Base-by-base conservation (phyloP, 192 early-diverging fungal species). In the Coemansia sp. region DNA sequence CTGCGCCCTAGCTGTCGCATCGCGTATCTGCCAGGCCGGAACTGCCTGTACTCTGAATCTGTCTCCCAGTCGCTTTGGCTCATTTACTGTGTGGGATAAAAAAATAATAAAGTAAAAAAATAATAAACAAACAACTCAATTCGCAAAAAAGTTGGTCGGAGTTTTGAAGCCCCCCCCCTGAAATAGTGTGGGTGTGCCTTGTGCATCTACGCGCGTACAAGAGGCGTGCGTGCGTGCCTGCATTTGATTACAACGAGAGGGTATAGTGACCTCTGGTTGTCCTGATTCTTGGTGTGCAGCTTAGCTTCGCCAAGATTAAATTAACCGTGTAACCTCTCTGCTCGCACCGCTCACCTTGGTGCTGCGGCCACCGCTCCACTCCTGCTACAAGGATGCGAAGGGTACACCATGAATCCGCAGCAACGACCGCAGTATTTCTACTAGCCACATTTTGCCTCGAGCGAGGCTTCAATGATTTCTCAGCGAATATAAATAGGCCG, bases 1-100 rank as follows among this genome's bases (percentile, higher is more conserved):
- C 75, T 77, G 58, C 80, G 75, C 2, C 75, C 74, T 19, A 82
- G 74, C 75, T 69, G 80, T 2, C 80, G 71, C 75, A 82, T 74
- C 22, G 75, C 80, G 42, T 74, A 74, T 62, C 51, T 67, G 36
- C 79, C 80, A 59, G 80, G 80, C 59, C 45, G 76, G 62, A 77
- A 77, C 29, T 65, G 65, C 48, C 80, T 71, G 62, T 68, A 68
- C 71, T 77, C 80, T 2, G 80, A 82, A 72, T 82, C 75, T 6
- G 70, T 65, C 40, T 82, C 79, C 74, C 74, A 82, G 56, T 70
- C 71, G 68, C 62, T 71, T 7, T 48, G 68, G 46, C 70, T 72
- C 79, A 76, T 76, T 46, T 48, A 11, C 46, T 40, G 29, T 5
- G 29, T 53, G 19, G 59, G 24, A 24, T 24, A 29, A 31, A 56